Evolutionary conservation across 805 yeast species (phyloP), one percentile per base, ranked within the genome.

Genomic region (Citeromyces nyonsensis): DNA sequence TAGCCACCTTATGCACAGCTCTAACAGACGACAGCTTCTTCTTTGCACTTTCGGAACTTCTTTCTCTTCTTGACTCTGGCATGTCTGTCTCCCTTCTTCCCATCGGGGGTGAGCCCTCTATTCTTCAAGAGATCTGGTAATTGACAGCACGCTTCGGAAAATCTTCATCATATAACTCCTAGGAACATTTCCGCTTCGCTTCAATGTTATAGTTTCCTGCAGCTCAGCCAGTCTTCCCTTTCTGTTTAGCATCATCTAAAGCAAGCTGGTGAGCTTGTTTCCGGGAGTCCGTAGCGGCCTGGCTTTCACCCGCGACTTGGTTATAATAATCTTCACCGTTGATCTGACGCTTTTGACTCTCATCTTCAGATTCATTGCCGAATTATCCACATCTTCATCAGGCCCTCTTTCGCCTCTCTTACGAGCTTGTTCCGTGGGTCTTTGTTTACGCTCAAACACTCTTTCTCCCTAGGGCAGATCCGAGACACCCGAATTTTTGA

Each of bases 41-140:
- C 62, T 84, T 75, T 20, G 98, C 98, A 52, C 71, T 67, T 41
- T 84, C 97, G 62, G 81, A n/a, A 91, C 72, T 83, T 83, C 74
- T 76, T 82, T 67, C 98, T 80, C 93, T 88, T 91, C 69, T 91
- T 91, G 47, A 91, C 97, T 60, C 98, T 78, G 28, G 97, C 72
- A 54, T 91, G 91, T 58, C 96, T 73, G 63, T 81, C 74, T 42
- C 83, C 95, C 67, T 91, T 91, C 64, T 82, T 80, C 52, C 95
- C 70, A 54, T 77, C 80, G 12, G 94, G 88, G 2, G 96, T 86
- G 40, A 91, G 73, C 49, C 98, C 98, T 62, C 83, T 86, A 62
- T 91, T 91, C 69, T 88, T 91, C 59, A 83, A 66, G n/a, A n/a
- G 40, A 91, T 91, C 62, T 88, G 97, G 59, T 78, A 91, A 52